Percentiles rank a stretch among this genome's conserved stretches.
Evolutionary conservation across 208 protist species (phyloP).

Genomic region (Acanthamoeba comandoni): DNA sequence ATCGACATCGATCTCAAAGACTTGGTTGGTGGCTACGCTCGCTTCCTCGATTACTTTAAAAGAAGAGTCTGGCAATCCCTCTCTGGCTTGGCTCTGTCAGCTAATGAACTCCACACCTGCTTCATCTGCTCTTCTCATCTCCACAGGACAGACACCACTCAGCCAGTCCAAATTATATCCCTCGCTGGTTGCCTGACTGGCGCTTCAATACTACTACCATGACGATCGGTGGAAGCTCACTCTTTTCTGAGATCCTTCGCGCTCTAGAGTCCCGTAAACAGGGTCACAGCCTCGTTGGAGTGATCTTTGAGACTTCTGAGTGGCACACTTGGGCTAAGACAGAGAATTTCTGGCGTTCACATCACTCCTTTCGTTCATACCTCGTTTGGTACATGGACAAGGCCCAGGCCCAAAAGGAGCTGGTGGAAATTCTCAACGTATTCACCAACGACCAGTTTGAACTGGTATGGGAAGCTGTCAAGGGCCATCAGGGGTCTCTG

Average conservation of each 20-base stretch:
- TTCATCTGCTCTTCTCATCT: conserved; percentile 6
- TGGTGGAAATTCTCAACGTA: conserved; percentile 2
- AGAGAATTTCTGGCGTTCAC: not conserved
- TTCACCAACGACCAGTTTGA: not conserved
- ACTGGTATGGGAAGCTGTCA: not conserved
- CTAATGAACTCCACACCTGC: conserved; percentile 1
- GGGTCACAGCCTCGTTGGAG: conserved; percentile 29
- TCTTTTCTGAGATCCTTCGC: conserved; percentile 29
- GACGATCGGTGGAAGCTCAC: not conserved
- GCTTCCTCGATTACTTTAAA: not conserved
- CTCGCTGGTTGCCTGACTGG: conserved; percentile 10
- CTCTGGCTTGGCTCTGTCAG: conserved; percentile 3
- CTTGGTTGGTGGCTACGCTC: conserved; percentile 7
- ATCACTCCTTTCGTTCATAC: conserved; percentile 19
- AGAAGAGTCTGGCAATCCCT: conserved; percentile 6
- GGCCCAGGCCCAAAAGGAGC: not conserved
- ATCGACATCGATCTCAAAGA: conserved; percentile 28
- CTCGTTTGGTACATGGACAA: conserved; percentile 17
- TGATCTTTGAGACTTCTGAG: conserved; percentile 14
- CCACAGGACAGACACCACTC: not conserved
- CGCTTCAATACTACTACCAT: not conserved
- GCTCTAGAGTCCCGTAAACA: conserved; percentile 40
- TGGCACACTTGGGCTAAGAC: conserved; percentile 28
- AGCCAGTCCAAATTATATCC: not conserved
- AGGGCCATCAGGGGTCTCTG: conserved; percentile 1